Base-by-base conservation (phyloP, 805 yeast genomes). In the Lipomyces spencermartinsiae region DNA sequence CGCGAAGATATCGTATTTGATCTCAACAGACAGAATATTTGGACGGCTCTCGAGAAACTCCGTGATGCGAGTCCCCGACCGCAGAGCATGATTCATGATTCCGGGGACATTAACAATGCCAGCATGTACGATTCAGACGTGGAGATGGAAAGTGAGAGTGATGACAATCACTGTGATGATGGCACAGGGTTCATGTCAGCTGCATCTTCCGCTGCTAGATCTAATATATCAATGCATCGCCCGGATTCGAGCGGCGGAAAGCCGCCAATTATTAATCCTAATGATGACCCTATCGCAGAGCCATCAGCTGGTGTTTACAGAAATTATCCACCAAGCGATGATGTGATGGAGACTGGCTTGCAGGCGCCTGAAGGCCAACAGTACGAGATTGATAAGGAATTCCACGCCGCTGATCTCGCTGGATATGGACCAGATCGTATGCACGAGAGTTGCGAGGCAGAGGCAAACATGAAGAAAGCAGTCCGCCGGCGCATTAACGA, bases 381-480 rank as follows among this genome's bases (percentile, higher is more conserved):
- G 34, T 31, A 25, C 34, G 34, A 31, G 16, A 53, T 53, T 31
- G 56, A 53, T 19, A 25, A 4, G 19, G 56, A 53, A 31, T 31
- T 8, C 12, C 64, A 12, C 19, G 31, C 51, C 34, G 68, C 66
- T 4, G 72, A 69, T 43, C 25, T 69, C 19, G 64, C 35, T 3
- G 72, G 72, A 2, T 64, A 34, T 31, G 72, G 72, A 14, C 57
- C 46, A 1, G 72, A 69, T 35, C 61, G 65, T 12, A 68, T 68
- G 72, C 22, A 49, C 14, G 67, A 61, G 16, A 69, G 62, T 34
- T 10, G 31, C 10, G 62, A 46, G 31, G 72, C 72, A 8, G 65
- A 58, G 25, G 43, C n/a, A 14, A 64, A 55, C n/a, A 67, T 67
- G 72, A 54, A 49, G 8, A 25, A 55, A 43, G 53, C 59, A 25